These are phyloP conservation scores for Lachancea sp. DNA, from an alignment of 805 yeast species.

Conservation along the genomic window DNA sequence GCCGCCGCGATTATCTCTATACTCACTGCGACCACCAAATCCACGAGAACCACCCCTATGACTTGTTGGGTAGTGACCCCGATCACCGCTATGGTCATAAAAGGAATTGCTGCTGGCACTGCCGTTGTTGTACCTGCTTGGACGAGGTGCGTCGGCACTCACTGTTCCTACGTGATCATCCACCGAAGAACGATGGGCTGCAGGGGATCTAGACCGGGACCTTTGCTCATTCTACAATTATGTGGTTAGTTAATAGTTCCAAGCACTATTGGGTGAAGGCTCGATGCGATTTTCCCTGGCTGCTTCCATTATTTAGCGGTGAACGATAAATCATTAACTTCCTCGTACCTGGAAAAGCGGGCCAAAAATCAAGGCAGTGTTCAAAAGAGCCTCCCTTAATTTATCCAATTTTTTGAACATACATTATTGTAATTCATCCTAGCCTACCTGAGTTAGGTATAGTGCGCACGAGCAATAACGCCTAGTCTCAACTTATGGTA, in stretches of 20 bases:
- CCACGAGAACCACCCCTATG: slow-evolving; percentile 1
- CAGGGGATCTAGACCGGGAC: slow-evolving; percentile 23
- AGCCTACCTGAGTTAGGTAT: too few relatives aligned
- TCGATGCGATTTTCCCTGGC: not conserved
- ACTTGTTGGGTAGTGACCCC: slow-evolving; percentile 1
- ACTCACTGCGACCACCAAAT: slow-evolving; percentile 13
- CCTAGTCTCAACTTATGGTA: too few relatives aligned
- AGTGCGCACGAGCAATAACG: too few relatives aligned
- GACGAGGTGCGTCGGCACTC: not conserved
- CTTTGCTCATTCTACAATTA: slow-evolving; percentile 6
- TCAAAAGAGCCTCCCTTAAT: too few relatives aligned
- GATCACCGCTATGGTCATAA: slow-evolving; percentile 15
- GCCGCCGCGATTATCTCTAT: slow-evolving; percentile 7
- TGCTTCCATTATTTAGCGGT: too few relatives aligned
- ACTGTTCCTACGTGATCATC: not conserved
- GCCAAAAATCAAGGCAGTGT: too few relatives aligned
- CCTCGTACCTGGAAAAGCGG: too few relatives aligned
- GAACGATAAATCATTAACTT: too few relatives aligned
- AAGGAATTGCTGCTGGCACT: slow-evolving; percentile 23
- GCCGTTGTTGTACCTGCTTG: slow-evolving; percentile 6
- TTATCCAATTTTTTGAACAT: too few relatives aligned
- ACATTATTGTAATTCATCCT: too few relatives aligned
- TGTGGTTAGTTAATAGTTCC: slow-evolving; percentile 3
- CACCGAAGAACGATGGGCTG: slow-evolving; percentile 10
- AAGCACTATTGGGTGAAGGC: not conserved